These are phyloP conservation scores for Hemerocallis citrina DNA, from an alignment of 106 monocot genomes.

Conservation along the genomic window DNA sequence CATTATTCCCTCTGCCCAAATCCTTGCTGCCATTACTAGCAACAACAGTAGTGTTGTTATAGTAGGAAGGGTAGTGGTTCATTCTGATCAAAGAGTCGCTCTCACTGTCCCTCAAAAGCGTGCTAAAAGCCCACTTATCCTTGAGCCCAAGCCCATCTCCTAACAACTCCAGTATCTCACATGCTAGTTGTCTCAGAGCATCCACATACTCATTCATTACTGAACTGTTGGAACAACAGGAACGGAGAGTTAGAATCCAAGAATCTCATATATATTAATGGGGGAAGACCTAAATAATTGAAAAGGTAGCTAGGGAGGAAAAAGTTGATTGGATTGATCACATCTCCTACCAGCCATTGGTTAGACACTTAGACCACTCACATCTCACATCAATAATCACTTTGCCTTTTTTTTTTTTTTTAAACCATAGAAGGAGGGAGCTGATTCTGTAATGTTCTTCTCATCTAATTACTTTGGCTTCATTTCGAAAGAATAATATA, in stretches of 20 bases:
- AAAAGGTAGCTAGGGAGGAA: not conserved
- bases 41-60: not conserved
- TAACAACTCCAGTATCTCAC: conserved; percentile 64
- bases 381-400: not conserved
- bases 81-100: conserved; percentile 81
- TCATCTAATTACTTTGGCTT: conserved; percentile 16
- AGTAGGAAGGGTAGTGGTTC: conserved; percentile 66
- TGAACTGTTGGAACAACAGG: conserved; percentile 28
- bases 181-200: conserved; percentile 41
- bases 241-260: conserved; percentile 4
- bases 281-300: conserved; percentile 2
- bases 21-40: conserved; percentile 3
- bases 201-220: conserved; percentile 58
- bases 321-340: conserved; percentile 8
- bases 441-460: not conserved
- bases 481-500: conserved; percentile 11
- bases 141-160: conserved; percentile 57
- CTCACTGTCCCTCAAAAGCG: conserved; percentile 43
- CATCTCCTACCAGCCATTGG: conserved; percentile 16
- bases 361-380: conserved; percentile 10
- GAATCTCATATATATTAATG: not conserved
- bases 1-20: not conserved
- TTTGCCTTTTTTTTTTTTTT: not conserved
- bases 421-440: conserved; percentile 12
- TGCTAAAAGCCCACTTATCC: conserved; percentile 34